Evolutionary conservation across 2,329 filamentous ascomycete species (phyloP), one percentile per base, ranked within the genome.

Genomic region (Delphinella strobiligena): DNA sequence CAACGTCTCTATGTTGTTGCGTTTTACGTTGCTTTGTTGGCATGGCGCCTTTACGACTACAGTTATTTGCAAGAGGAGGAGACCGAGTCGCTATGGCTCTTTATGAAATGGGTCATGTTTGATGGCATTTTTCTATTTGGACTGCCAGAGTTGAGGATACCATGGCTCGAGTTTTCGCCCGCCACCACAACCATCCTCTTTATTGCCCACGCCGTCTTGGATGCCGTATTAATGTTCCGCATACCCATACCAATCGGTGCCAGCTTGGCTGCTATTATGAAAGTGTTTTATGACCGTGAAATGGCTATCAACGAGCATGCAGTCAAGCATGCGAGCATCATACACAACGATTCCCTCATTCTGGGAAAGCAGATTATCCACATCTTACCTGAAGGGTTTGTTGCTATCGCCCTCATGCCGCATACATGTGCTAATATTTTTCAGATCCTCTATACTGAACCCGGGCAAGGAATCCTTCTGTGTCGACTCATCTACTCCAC

Each of bases 361-460:
- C 74, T 94, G 63, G 91, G 91, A 54, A 91, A 87, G 59, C 88
- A 96, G 64, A 93, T 95, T 51, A 89, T 98, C 61, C 91, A 98
- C 57, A 94, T 98, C 54, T 68, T 98, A 40, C 91, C 91, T 2
- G 91, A 98, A 68, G 93, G 93, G 67, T 15, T 9, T 9, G 17
- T 81, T 60, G 49, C 69, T 55, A 22, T 15, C 11, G n/a, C 15
- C 31, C n/a, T n/a, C n/a, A n/a, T n/a, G n/a, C n/a, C n/a, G n/a
- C 11, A 38, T 16, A 9, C 14, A 22, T 5, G 15, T 29, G 37
- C 51, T 38, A 19, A 41, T 38, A 14, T 42, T 24, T 15, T 4
- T 12, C 31, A 33, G 31, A 16, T 53, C 88, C 36, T 91, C 88
- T 11, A 71, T 87, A 36, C 68, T 98, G 46, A 98, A 98, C 54